Conservation (phyloP, 345 rosid genomes). For the Lumnitzera racemosa region DNA sequence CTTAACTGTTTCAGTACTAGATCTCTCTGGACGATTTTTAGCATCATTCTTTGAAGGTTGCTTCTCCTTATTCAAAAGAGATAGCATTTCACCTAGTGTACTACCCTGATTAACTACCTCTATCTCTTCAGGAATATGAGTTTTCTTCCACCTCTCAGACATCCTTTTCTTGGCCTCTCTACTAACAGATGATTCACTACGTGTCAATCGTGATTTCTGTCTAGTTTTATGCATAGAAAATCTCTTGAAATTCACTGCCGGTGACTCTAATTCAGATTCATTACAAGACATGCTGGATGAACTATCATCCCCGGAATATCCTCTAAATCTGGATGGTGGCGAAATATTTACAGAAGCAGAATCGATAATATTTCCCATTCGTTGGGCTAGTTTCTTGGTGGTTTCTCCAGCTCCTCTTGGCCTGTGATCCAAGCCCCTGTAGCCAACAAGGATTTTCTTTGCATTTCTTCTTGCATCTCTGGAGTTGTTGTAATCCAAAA, state of each 20-base stretch:
- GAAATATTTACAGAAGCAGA: slow-evolving; percentile 29
- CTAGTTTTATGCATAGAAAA: slow-evolving; percentile 29
- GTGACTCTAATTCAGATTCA: slow-evolving; percentile 61
- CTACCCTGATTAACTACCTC: slow-evolving; percentile 44
- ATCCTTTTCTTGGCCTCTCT: slow-evolving; percentile 91
- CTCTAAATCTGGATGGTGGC: slow-evolving; percentile 42
- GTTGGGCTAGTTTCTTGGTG: slow-evolving; percentile 53
- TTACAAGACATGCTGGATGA: slow-evolving; percentile 54
- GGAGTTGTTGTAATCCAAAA: slow-evolving; percentile 25
- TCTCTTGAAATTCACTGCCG: slow-evolving; percentile 33
- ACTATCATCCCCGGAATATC: slow-evolving; percentile 77
- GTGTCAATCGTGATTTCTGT: slow-evolving; percentile 29
- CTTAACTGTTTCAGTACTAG: slow-evolving; percentile 14
- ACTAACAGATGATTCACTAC: slow-evolving; percentile 60
- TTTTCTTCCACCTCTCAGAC: slow-evolving; percentile 90
- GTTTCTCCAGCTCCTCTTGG: slow-evolving; percentile 60
- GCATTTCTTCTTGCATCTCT: slow-evolving; percentile 25
- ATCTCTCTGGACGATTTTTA: slow-evolving; percentile 21
- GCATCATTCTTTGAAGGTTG: slow-evolving; percentile 35
- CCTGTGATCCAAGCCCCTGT: slow-evolving; percentile 39
- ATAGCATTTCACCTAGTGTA: slow-evolving; percentile 94
- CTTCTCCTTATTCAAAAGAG: slow-evolving; percentile 48
- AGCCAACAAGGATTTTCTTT: slow-evolving; percentile 40
- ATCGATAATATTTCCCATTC: slow-evolving; percentile 41
- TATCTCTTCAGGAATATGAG: slow-evolving; percentile 53